phyloP scores from a whole-genome alignment of 345 rosid genomes.

The rapeseed (Brassica napus) region DNA sequence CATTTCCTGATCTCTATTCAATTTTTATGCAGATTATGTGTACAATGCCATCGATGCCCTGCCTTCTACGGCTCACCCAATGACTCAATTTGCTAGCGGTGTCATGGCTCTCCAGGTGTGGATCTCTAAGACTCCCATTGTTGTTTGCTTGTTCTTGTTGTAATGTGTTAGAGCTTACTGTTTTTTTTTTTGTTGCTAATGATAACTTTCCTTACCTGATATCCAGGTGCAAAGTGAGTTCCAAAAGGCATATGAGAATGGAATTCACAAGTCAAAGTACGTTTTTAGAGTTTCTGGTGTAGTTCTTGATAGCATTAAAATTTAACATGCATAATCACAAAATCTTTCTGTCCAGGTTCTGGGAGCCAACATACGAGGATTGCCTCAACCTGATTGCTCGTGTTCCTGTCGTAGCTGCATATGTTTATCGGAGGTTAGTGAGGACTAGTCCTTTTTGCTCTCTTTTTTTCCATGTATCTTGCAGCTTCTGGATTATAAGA shows the following conservation, averaged over 20 bases:
- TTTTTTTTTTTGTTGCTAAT: background rate
- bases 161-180: background rate
- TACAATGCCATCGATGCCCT: slow-evolving; percentile 90
- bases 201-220: slow-evolving; percentile 19
- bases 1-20: background rate
- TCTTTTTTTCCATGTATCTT: background rate
- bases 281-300: slow-evolving; percentile 33
- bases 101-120: slow-evolving; percentile 98
- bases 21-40: slow-evolving; percentile 66
- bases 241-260: slow-evolving; percentile 88
- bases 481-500: background rate
- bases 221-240: slow-evolving; percentile 96
- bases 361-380: slow-evolving; percentile 98
- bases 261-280: slow-evolving; percentile 88
- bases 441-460: slow-evolving; percentile 5
- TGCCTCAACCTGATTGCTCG: slow-evolving; percentile 92
- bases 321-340: slow-evolving; percentile 24
- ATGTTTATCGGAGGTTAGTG: slow-evolving; percentile 85
- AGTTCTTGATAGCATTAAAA: slow-evolving; percentile 16
- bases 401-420: slow-evolving; percentile 79
- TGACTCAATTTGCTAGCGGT: slow-evolving; percentile 97
- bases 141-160: slow-evolving; percentile 4
- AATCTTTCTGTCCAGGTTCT: slow-evolving; percentile 60
- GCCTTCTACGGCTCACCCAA: slow-evolving; percentile 89
- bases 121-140: slow-evolving; percentile 4